Percentiles rank a stretch among this genome's conserved stretches.
Conservation (phyloP, 2,329 filamentous ascomycete genomes). For the Talaromyces marneffei region DNA sequence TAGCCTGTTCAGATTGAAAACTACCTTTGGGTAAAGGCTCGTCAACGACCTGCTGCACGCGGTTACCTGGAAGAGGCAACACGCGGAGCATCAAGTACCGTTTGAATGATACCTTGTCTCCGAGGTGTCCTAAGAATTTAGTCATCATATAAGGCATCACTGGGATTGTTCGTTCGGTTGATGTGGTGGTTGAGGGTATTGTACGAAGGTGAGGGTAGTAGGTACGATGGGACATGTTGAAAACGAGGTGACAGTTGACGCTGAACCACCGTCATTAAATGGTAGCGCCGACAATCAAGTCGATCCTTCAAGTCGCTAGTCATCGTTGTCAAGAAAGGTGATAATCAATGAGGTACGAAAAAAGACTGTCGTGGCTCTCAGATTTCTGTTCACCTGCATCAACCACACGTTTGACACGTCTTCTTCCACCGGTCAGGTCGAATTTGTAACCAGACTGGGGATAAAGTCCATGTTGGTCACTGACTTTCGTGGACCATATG, state of each 20-base stretch:
- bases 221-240: background rate
- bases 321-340: background rate
- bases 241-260: background rate
- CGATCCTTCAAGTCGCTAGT: background rate
- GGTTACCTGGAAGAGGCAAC: conserved; percentile 26
- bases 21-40: conserved; percentile 33
- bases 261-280: conserved; percentile 11
- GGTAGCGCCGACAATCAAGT: background rate
- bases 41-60: conserved; percentile 34
- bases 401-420: conserved; percentile 30
- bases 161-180: conserved; percentile 10
- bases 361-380: conserved; percentile 29
- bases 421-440: conserved; percentile 31
- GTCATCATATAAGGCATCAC: conserved; percentile 27
- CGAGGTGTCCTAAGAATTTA: conserved; percentile 23
- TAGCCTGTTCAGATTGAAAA: conserved; percentile 39
- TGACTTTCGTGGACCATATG: conserved; percentile 16
- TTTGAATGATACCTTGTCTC: conserved; percentile 18
- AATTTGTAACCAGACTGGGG: conserved; percentile 20
- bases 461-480: conserved; percentile 30
- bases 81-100: conserved; percentile 25
- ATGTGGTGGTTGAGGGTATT: background rate
- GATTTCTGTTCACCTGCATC: conserved; percentile 47
- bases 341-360: conserved; percentile 3
- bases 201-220: background rate